A percentile compares a stretch with the other conserved stretches of the same genome.
Evolutionary conservation across 1,139 yeast species (phyloP).

Genomic region (Saccharomyces hybrid): DNA sequence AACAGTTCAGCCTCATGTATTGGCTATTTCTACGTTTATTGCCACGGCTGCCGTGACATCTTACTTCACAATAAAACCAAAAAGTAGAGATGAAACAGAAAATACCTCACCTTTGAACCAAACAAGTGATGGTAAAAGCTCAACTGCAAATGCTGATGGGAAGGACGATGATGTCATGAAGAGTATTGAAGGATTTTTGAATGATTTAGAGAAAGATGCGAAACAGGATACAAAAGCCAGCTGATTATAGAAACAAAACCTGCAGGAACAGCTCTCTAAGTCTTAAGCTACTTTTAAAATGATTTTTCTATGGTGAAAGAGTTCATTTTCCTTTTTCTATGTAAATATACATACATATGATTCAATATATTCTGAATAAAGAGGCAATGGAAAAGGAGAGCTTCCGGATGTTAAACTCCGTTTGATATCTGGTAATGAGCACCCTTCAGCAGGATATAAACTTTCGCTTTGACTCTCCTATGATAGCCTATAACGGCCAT

Average conservation of each 20-base stretch:
- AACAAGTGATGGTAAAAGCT: neutral
- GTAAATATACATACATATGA: neutral
- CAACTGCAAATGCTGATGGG: neutral
- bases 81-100: conserved; percentile 4
- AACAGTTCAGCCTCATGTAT: conserved; percentile 50
- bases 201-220: neutral
- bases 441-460: no score
- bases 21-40: conserved; percentile 34
- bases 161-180: conserved; percentile 11
- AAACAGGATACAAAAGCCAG: neutral
- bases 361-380: neutral
- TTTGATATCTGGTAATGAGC: no score
- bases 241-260: neutral
- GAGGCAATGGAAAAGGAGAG: neutral
- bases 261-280: no score
- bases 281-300: no score
- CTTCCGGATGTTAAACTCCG: no score
- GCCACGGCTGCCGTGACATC: conserved; percentile 33
- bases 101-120: neutral
- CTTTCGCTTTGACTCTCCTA: no score
- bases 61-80: conserved; percentile 19
- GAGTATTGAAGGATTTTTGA: neutral
- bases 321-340: neutral
- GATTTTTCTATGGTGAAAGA: neutral
- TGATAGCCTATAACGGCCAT: no score